A percentile compares a stretch with the other conserved stretches of the same genome.
Conservation (phyloP, 345 rosid genomes). For the Pistacia atlantica region DNA sequence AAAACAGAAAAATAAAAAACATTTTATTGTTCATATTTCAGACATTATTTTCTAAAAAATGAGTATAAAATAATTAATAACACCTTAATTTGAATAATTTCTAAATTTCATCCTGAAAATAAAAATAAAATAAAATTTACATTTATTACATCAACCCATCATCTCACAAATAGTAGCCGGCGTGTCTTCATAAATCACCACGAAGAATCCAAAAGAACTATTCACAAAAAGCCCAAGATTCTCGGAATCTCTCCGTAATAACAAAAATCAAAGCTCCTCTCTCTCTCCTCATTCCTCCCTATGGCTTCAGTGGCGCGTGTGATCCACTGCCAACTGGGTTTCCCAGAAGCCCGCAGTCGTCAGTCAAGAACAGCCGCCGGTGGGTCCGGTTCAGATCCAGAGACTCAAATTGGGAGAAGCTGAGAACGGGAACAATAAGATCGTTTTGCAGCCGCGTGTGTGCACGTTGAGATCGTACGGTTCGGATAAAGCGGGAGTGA, state of each 20-base stretch:
- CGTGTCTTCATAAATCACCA: constrained; percentile 30
- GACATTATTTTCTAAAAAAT: too few species aligned
- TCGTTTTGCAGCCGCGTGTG: constrained; percentile 77
- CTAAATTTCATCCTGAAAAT: too few species aligned
- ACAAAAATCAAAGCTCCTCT: neutral
- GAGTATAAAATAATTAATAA: too few species aligned
- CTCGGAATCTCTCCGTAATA: neutral
- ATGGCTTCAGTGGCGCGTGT: constrained; percentile 69
- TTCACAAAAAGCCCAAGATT: neutral
- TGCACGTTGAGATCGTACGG: constrained; percentile 90
- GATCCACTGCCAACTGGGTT: constrained; percentile 36
- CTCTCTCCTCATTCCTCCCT: neutral
- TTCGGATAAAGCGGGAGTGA: constrained; percentile 48
- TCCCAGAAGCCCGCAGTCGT: constrained; percentile 9
- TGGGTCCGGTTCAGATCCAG: constrained; percentile 32
- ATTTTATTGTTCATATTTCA: too few species aligned
- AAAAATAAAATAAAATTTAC: too few species aligned
- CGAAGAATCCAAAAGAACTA: neutral
- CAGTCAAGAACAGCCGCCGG: constrained; percentile 24
- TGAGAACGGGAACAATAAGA: constrained; percentile 51
- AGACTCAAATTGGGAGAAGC: constrained; percentile 36
- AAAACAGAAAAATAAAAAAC: too few species aligned
- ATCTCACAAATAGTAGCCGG: neutral
- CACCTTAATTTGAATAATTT: too few species aligned
- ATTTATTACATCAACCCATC: neutral